Evolutionary conservation across 2,329 filamentous ascomycete genomes (phyloP).

Genomic region (Talaromyces marneffei): DNA sequence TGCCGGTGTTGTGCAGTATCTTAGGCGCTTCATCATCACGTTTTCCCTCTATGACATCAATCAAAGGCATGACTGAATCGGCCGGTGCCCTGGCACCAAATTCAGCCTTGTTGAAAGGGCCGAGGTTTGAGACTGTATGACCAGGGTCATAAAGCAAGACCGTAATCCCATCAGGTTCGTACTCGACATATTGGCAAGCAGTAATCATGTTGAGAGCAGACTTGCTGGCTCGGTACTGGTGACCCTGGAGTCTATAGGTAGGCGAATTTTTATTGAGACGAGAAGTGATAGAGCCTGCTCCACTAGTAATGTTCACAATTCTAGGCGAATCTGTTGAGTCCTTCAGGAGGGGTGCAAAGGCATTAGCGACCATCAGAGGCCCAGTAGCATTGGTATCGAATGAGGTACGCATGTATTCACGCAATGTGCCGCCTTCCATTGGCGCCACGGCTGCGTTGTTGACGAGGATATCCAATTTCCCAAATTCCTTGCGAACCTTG

Average conservation of each 20-base stretch:
- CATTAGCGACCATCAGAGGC: constrained; percentile 28
- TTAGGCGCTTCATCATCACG: constrained; percentile 13
- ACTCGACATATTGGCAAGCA: constrained; percentile 13
- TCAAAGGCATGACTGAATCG: constrained; percentile 15
- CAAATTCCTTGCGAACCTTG: constrained; percentile 13
- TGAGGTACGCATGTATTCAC: constrained; percentile 12
- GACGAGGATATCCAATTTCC: constrained; percentile 23
- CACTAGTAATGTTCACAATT: constrained; percentile 32
- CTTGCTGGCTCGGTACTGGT: constrained; percentile 38
- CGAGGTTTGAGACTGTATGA: constrained; percentile 14
- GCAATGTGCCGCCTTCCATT: constrained; percentile 8
- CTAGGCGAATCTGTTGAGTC: constrained; percentile 7
- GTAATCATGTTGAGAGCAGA: constrained; percentile 38
- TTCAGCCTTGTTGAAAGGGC: constrained; percentile 13
- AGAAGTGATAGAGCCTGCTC: constrained; percentile 25
- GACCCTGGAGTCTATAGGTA: constrained; percentile 29
- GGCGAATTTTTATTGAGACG: constrained; percentile 22
- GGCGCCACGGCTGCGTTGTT: constrained; percentile 22
- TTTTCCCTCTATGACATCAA: constrained; percentile 15
- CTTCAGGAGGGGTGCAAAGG: constrained; percentile 29
- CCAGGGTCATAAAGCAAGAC: constrained; percentile 16
- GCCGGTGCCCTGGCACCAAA: constrained; percentile 13
- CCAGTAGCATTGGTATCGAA: constrained; percentile 36
- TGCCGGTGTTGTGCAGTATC: constrained; percentile 16
- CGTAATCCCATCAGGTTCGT: constrained; percentile 12